Conservation (phyloP, 352 stramenopile species). For the Pythium plurisporium region DNA sequence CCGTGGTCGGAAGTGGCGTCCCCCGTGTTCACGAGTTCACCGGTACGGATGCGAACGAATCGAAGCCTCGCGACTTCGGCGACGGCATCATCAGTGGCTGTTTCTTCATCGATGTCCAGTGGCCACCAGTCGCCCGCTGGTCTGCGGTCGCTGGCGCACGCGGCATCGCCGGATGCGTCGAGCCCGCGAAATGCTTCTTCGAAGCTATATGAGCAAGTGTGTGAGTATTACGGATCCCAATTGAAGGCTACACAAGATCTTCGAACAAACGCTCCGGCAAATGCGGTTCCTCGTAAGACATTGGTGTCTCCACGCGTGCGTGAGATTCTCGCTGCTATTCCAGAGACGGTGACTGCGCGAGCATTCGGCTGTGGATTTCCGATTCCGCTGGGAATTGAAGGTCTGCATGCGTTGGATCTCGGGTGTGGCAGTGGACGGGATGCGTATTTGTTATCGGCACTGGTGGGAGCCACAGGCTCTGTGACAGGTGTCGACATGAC, state of each 20-base stretch:
- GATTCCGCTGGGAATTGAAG: slow-evolving; percentile 61
- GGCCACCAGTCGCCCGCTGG: background rate
- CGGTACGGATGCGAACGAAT: background rate
- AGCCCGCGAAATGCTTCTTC: background rate
- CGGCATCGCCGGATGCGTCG: background rate
- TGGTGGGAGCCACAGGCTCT: slow-evolving; percentile 69
- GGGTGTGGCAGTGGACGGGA: slow-evolving; percentile 85
- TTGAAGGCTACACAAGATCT: slow-evolving; percentile 42
- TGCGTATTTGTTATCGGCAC: slow-evolving; percentile 78
- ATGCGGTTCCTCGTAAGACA: slow-evolving; percentile 38
- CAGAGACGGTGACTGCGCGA: slow-evolving; percentile 49
- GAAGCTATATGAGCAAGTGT: slow-evolving; percentile 21
- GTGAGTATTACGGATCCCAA: slow-evolving; percentile 32
- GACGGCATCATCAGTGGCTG: too few species aligned
- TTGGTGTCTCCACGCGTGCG: slow-evolving; percentile 26
- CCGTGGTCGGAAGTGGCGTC: background rate
- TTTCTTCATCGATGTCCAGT: too few species aligned
- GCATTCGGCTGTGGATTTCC: slow-evolving; percentile 85
- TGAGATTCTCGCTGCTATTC: slow-evolving; percentile 48
- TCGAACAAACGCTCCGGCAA: slow-evolving; percentile 48
- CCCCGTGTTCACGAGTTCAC: background rate
- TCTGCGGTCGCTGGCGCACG: background rate
- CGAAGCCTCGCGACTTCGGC: background rate
- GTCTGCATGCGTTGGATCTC: slow-evolving; percentile 75
- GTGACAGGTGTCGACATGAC: slow-evolving; percentile 91